Evolutionary conservation across 179 eudicot species (phyloP).

Genomic region (Spinacia oleracea): DNA sequence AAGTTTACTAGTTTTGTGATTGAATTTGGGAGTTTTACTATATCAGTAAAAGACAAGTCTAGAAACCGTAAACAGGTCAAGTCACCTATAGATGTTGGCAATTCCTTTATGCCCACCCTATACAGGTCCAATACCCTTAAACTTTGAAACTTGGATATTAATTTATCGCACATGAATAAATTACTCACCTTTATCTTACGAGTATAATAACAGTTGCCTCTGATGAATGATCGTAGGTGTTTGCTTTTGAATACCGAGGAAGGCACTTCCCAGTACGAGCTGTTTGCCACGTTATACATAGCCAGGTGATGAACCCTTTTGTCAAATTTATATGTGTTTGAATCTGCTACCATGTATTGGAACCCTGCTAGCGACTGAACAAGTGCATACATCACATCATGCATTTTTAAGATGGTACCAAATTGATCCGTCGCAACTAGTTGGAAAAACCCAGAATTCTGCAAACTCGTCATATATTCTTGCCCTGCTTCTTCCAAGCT

Average conservation of each 20-base stretch:
- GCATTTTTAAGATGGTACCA: too few relatives aligned
- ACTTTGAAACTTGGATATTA: neutral
- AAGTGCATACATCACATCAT: constrained; percentile 13
- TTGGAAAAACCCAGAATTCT: constrained; percentile 4
- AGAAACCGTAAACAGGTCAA: constrained; percentile 13
- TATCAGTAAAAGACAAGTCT: neutral
- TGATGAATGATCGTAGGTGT: neutral
- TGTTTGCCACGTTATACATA: neutral
- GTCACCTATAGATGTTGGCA: neutral
- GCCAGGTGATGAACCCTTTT: constrained; percentile 17
- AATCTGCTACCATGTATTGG: constrained; percentile 17
- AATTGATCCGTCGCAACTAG: too few relatives aligned
- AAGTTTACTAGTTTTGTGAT: neutral
- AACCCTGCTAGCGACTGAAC: neutral
- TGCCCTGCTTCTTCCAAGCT: constrained; percentile 9
- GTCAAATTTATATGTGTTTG: constrained; percentile 2
- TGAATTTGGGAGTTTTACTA: neutral
- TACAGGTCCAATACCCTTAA: constrained; percentile 1
- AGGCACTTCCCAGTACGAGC: neutral
- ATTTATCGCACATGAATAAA: neutral
- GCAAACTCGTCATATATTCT: neutral
- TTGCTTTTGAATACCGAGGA: neutral
- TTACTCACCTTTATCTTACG: neutral
- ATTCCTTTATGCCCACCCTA: neutral
- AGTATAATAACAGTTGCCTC: fast-evolving